These are phyloP conservation scores for Xylaria sp. DNA, from an alignment of 495 filamentous ascomycete genomes.

Conservation along the genomic window DNA sequence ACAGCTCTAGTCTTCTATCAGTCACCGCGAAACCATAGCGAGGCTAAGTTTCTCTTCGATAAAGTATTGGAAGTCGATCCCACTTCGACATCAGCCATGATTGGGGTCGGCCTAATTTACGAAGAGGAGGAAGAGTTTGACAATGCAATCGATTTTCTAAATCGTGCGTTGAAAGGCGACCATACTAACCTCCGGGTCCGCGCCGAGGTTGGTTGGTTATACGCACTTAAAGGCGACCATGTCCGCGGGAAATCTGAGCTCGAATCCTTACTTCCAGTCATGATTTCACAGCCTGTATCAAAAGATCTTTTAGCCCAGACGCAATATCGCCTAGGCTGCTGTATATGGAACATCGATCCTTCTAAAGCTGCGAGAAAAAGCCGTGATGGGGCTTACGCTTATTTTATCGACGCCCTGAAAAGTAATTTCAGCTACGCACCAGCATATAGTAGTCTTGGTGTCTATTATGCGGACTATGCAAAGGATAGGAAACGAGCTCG, in stretches of 20 bases:
- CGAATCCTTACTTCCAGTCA: conserved; percentile 66
- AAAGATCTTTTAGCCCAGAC: conserved; percentile 81
- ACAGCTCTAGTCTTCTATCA: conserved; percentile 88
- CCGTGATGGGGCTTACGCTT: conserved; percentile 74
- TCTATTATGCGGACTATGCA: conserved; percentile 92
- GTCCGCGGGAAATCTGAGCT: conserved; percentile 68
- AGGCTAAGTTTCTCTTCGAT: conserved; percentile 85
- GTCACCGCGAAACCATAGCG: conserved; percentile 84
- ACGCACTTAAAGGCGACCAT: conserved; percentile 80
- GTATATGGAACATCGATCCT: conserved; percentile 82
- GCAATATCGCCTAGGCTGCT: conserved; percentile 86
- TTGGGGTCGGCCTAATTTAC: conserved; percentile 88
- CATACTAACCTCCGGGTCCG: conserved; percentile 74
- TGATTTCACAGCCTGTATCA: conserved; percentile 44
- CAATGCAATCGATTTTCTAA: conserved; percentile 78
- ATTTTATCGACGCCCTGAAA: conserved; percentile 84
- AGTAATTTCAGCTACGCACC: conserved; percentile 89
- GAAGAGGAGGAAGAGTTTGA: conserved; percentile 90
- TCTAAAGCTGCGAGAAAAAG: conserved; percentile 75
- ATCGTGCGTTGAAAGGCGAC: conserved; percentile 74
- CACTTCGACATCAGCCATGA: conserved; percentile 76
- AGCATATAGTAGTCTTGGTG: conserved; percentile 90
- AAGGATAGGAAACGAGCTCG: conserved; percentile 83
- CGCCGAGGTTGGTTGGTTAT: conserved; percentile 88
- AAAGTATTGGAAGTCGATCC: conserved; percentile 74